phyloP scores from a whole-genome alignment of 2,329 filamentous ascomycete genomes.

The Westerdykella aurantiaca region DNA sequence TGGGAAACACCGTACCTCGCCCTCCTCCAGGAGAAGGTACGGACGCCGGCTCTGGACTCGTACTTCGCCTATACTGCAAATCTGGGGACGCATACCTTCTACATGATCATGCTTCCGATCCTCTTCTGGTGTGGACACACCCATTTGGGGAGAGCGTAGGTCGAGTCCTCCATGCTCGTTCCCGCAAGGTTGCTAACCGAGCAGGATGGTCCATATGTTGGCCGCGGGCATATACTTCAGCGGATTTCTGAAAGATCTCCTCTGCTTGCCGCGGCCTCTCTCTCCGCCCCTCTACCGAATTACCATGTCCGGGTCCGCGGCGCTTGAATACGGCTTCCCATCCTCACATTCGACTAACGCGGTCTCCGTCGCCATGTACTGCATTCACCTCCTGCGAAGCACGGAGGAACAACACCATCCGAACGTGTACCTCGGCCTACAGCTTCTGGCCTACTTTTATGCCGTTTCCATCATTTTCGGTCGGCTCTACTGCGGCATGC shows the following conservation, averaged over 20 bases:
- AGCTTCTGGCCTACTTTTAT: slow-evolving; percentile 73
- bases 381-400: slow-evolving; percentile 62
- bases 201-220: slow-evolving; percentile 51
- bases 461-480: slow-evolving; percentile 84
- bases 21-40: slow-evolving; percentile 71
- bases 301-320: slow-evolving; percentile 93
- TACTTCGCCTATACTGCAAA: slow-evolving; percentile 98
- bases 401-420: slow-evolving; percentile 58
- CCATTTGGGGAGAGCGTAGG: slow-evolving; percentile 78
- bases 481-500: slow-evolving; percentile 96
- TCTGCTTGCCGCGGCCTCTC: slow-evolving; percentile 84
- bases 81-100: slow-evolving; percentile 90
- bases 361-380: slow-evolving; percentile 86
- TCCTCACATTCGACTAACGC: slow-evolving; percentile 97
- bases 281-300: slow-evolving; percentile 90
- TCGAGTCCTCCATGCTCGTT: slow-evolving; percentile 15
- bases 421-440: slow-evolving; percentile 56
- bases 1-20: slow-evolving; percentile 95
- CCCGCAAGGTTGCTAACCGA: slow-evolving; percentile 13
- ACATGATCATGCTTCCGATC: slow-evolving; percentile 91
- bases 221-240: slow-evolving; percentile 63
- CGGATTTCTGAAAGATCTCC: slow-evolving; percentile 89
- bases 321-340: slow-evolving; percentile 94
- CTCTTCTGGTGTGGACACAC: slow-evolving; percentile 95
- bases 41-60: slow-evolving; percentile 79